Conservation (phyloP, 176 grass and related monocot genomes). For the barley (Hordeum vulgare) region MorexV3_pseudomolecules_assembly NC_058520.1:619332974-619333473, state of each 20-base stretch:
- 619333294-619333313: neutral
- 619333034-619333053: neutral
- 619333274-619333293: neutral
- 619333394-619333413: constrained; percentile 69
- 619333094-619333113: neutral
- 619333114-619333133: neutral
- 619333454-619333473: neutral
- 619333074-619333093: neutral
- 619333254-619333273: constrained; percentile 42
- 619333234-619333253: constrained; percentile 45
- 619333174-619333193: constrained; percentile 46
- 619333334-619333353: constrained; percentile 28
- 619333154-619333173: constrained; percentile 49
- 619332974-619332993: neutral
- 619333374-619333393: constrained; percentile 18
- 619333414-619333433: constrained; percentile 49
- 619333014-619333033: neutral
- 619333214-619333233: constrained; percentile 40
- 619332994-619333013: neutral
- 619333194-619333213: constrained; percentile 31
- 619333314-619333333: constrained; percentile 37
- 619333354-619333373: constrained; percentile 4
- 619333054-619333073: neutral
- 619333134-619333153: constrained; percentile 29
- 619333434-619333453: constrained; percentile 8